phyloP scores from a whole-genome alignment of 192 early-diverging fungal species.

The Haplosporangium gracile region DNA sequence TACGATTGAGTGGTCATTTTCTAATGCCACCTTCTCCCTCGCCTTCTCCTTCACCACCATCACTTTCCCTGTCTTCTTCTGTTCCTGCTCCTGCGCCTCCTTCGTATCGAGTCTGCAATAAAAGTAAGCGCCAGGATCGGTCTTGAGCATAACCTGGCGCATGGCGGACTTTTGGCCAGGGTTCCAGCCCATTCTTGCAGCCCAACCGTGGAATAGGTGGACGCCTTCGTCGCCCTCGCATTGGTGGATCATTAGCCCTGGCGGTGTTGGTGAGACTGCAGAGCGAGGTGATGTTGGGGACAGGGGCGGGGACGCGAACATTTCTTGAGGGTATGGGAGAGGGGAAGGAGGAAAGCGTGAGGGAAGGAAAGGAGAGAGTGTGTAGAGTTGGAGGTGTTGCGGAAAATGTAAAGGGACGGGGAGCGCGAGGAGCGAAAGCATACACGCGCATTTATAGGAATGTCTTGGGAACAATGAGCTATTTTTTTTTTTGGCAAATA shows the following conservation, averaged over 20 bases:
- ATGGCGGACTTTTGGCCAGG: neutral
- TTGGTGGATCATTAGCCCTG: neutral
- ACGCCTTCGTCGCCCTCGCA: neutral
- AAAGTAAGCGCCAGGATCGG: slow-evolving; percentile 2
- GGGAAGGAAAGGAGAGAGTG: too few species aligned
- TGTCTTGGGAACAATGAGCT: too few species aligned
- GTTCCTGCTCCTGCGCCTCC: neutral
- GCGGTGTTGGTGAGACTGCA: too few species aligned
- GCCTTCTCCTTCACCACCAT: neutral
- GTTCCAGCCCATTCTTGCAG: slow-evolving; percentile 2
- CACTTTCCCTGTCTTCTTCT: too few species aligned
- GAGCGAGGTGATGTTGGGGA: neutral
- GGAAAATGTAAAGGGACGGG: too few species aligned
- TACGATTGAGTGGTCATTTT: neutral
- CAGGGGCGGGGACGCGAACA: neutral
- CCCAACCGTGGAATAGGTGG: slow-evolving; percentile 1
- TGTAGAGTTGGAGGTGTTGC: too few species aligned
- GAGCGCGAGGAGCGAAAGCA: too few species aligned
- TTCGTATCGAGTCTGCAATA: neutral
- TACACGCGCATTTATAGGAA: too few species aligned
- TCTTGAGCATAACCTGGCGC: neutral
- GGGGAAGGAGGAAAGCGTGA: too few species aligned
- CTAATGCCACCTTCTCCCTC: neutral
- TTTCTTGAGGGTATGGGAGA: neutral
- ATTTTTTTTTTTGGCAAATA: too few species aligned